phyloP scores from a whole-genome alignment of 1,139 yeast species.

The Kodamaea sp. region DNA sequence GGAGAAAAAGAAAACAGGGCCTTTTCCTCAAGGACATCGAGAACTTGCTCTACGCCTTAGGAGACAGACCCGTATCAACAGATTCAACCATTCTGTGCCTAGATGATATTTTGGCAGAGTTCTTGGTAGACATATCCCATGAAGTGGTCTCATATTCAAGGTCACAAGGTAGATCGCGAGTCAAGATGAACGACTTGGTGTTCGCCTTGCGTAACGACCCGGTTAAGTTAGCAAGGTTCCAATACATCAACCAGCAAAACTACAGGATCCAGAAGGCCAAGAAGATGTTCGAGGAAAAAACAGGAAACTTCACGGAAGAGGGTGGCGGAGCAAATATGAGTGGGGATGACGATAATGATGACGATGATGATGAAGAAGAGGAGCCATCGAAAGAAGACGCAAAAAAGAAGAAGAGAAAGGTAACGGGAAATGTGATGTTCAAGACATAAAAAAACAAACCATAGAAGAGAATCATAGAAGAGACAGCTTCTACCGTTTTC shows the following conservation, averaged over 20 bases:
- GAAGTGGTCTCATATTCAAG: conserved; percentile 39
- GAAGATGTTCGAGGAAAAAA: conserved; percentile 71
- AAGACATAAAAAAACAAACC: conserved; percentile 7
- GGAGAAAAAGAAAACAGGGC: conserved; percentile 36
- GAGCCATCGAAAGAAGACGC: conserved; percentile 9
- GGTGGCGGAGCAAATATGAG: conserved; percentile 9
- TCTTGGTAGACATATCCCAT: conserved; percentile 59
- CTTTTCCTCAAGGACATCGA: conserved; percentile 68
- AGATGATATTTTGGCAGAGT: conserved; percentile 83
- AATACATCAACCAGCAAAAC: conserved; percentile 74
- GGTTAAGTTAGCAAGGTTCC: conserved; percentile 78
- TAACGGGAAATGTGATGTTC: conserved; percentile 13
- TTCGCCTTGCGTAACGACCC: conserved; percentile 85
- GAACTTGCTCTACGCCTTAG: conserved; percentile 78
- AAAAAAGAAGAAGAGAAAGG: conserved; percentile 17
- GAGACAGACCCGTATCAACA: conserved; percentile 79
- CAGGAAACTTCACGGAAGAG: conserved; percentile 15
- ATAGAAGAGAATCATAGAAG: too few relatives aligned
- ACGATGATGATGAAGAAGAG: conserved; percentile 18
- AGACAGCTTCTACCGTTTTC: too few relatives aligned
- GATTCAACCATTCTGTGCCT: conserved; percentile 76
- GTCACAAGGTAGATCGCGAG: conserved; percentile 59
- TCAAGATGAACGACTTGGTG: conserved; percentile 85
- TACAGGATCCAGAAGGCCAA: conserved; percentile 77
- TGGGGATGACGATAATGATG: conserved; percentile 11